These are phyloP conservation scores for Sarcocystis neurona DNA, from an alignment of 169 alveolate genomes.

Conservation along the genomic window DNA sequence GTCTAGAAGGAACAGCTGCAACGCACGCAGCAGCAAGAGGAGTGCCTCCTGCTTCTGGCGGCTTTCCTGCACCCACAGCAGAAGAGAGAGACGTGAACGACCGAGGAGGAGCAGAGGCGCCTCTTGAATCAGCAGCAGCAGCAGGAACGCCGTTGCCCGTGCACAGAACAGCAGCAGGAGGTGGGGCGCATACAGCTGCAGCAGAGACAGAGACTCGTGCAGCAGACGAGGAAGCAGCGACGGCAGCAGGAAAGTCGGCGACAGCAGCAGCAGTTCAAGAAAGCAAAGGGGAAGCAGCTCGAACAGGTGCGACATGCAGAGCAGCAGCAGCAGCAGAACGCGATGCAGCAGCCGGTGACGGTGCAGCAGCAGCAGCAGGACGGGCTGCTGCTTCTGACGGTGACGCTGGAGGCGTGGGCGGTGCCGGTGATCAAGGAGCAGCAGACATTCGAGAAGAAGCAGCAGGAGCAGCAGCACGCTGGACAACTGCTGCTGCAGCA, in stretches of 20 bases:
- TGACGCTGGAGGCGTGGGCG: no score
- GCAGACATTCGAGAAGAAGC: no score
- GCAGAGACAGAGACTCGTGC: neutral
- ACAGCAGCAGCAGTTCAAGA: neutral
- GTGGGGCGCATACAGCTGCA: neutral
- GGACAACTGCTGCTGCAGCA: neutral
- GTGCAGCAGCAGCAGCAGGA: constrained; percentile 17
- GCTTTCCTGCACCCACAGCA: neutral
- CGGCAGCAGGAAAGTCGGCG: neutral
- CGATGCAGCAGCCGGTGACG: neutral
- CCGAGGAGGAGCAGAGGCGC: neutral
- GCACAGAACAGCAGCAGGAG: neutral
- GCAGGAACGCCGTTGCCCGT: constrained; percentile 13
- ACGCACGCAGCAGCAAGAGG: constrained; percentile 1
- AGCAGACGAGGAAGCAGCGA: neutral
- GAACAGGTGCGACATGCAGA: neutral
- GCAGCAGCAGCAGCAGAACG: constrained; percentile 31
- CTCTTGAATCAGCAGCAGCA: constrained; percentile 22
- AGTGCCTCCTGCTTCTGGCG: constrained; percentile 10
- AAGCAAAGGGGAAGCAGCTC: constrained; percentile 29
- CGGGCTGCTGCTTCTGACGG: no score
- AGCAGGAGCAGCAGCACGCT: no score
- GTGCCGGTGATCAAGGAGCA: no score
- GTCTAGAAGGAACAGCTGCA: constrained; percentile 7
- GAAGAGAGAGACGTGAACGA: neutral